Base-by-base conservation (phyloP, 23 red algal genomes). In the Gracilaria vermiculophylla region DNA sequence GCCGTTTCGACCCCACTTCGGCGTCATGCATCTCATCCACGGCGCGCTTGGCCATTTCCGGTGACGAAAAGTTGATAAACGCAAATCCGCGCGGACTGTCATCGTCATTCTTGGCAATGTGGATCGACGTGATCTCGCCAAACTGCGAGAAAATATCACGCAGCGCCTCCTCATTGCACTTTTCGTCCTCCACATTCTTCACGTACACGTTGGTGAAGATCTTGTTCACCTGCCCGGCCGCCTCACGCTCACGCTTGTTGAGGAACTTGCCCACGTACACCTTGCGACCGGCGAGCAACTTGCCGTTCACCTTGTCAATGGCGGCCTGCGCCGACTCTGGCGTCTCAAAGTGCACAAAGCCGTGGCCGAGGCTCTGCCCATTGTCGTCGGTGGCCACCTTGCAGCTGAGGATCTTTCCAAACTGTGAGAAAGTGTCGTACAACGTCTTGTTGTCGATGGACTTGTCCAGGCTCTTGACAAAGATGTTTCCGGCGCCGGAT, bases 391-490 rank as follows among this genome's bases (percentile, higher is more conserved):
- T 99, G 33, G 76, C 91, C 20, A 99, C 92, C 84, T 99, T 99
- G 83, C 97, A 99, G 32, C 89, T 94, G 40, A 99, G 78, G 29
- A 99, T 94, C 27, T 91, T 95, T 35, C 97, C 97, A 91, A 96
- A 99, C 74, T 92, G 79, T 17, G 92, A 95, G 74, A 99, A 99
- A 7, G 94, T 96, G 56, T 99, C 97, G 70, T 94, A 94, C 53
- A 99, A 57, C 57, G 80, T 74, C 84, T 99, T 99, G 94, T 96
- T 99, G 53, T 95, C 89, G 25, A 99, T 95, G 5, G 52, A 41
- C 82, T 99, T 95, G 89, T 95, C 92, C 57, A 99, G 71, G 54
- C 94, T 95, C 87, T 99, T 99, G 83, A 99, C 92, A 54, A 94
- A 99, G 20, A 99, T 83, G 51, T 99, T 99, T 24, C 97, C 97